Evolutionary conservation across 108 stramenopile genomes (phyloP), one percentile per base, ranked within the genome.

Genomic region (Aurantiochytrium sp.): DNA sequence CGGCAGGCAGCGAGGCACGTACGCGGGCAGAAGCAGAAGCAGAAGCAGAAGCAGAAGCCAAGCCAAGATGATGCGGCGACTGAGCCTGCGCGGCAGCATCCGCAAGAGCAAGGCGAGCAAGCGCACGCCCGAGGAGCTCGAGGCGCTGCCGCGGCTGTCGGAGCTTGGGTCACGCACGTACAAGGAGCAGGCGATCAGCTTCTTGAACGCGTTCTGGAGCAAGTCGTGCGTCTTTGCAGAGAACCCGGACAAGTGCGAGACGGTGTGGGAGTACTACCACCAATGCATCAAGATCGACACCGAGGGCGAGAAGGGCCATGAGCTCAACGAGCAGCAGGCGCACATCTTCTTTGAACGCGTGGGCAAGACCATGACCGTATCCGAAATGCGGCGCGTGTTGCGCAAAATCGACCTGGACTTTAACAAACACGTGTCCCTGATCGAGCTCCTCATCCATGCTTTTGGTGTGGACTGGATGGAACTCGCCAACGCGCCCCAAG

Each of bases 301-400:
- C 49, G 0, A 4, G 45, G 51, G 51, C 49, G 76, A 83, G 45
- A 12, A 53, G 76, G 76, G 76, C 76, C 76, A 83, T 23, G 76
- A 83, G 76, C 76, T 83, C 25, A 23, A 83, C 51, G 76, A 83
- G 76, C 49, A 53, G 76, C 76, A 28, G 28, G 76, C 76, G 51
- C 76, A 83, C 51, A 47, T 47, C 76, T 47, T 83, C 45, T 83
- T 83, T 35, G 76, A 83, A 45, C 76, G 45, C n/a, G 51, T 83
- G 51, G 76, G 76, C 51, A 47, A 53, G 25, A 55, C 76, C n/a
- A 47, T 83, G 49, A 83, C 76, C 10, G 23, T 83, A 12, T 3
- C 18, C 45, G 49, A 83, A 23, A 55, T 83, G 76, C 76, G 76
- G 23, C 19, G 28, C 23, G 76, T 35, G 1, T 45, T 83, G 76